A percentile compares a stretch with the other conserved stretches of the same genome.
Conservation (phyloP, 2,329 filamentous ascomycete genomes). For the Pestalotiopsis sp. region DNA sequence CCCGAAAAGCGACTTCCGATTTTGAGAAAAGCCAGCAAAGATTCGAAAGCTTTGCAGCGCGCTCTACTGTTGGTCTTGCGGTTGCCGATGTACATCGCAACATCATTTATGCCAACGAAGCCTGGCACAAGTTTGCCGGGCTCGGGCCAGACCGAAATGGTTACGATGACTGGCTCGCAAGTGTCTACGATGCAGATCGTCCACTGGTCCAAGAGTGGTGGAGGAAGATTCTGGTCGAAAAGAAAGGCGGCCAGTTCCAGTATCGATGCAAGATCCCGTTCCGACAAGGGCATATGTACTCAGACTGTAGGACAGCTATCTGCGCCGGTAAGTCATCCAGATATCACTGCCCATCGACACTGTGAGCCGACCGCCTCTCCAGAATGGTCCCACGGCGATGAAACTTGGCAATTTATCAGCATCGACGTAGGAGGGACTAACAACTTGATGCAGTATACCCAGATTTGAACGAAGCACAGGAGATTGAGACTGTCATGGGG, state of each 20-base stretch:
- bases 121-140: conserved; percentile 24
- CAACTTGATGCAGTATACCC: conserved; percentile 17
- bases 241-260: conserved; percentile 25
- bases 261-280: conserved; percentile 25
- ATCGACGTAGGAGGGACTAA: not conserved
- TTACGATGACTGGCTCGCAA: conserved; percentile 20
- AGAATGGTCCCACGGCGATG: too few relatives aligned
- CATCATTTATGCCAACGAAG: conserved; percentile 27
- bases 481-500: conserved; percentile 26
- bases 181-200: conserved; percentile 21
- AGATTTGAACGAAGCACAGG: conserved; percentile 21
- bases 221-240: conserved; percentile 16
- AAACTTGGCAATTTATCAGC: not conserved
- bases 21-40: conserved; percentile 24
- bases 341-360: not conserved
- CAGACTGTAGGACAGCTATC: conserved; percentile 23
- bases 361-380: not conserved
- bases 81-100: conserved; percentile 21
- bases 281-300: conserved; percentile 23
- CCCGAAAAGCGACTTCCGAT: conserved; percentile 20
- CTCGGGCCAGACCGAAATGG: conserved; percentile 17
- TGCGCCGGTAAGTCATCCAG: conserved; percentile 16
- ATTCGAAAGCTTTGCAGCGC: conserved; percentile 25
- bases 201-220: conserved; percentile 23
- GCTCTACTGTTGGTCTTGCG: conserved; percentile 25